A percentile compares a stretch with the other conserved stretches of the same genome.
These are phyloP conservation scores for Phyllosticta citriasiana DNA, from an alignment of 2,329 filamentous ascomycete genomes.

Conservation along the genomic window DNA sequence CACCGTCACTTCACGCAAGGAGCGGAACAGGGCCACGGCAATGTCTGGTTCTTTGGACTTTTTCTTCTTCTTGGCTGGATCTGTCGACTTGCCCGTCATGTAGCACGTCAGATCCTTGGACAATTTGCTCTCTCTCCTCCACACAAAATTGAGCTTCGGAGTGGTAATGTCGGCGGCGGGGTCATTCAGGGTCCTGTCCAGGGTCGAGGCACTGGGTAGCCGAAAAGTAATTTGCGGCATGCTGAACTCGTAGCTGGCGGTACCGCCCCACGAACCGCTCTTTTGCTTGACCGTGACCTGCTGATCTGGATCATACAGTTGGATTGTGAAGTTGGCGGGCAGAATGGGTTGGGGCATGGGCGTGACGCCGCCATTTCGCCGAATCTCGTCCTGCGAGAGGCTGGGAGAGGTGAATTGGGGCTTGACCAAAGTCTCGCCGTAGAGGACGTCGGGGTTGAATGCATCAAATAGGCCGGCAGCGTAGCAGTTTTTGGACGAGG, in stretches of 20 bases:
- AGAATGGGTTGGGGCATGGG: slow-evolving; percentile 61
- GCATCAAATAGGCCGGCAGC: slow-evolving; percentile 78
- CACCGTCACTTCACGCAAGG: slow-evolving; percentile 66
- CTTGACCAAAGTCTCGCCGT: slow-evolving; percentile 72
- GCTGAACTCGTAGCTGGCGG: slow-evolving; percentile 82
- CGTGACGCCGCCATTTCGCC: slow-evolving; percentile 54
- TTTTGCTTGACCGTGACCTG: slow-evolving; percentile 61
- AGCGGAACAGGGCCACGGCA: slow-evolving; percentile 76
- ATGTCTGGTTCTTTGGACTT: slow-evolving; percentile 84
- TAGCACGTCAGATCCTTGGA: slow-evolving; percentile 84
- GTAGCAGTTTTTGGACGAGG: slow-evolving; percentile 70
- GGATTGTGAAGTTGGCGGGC: slow-evolving; percentile 69
- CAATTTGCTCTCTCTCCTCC: slow-evolving; percentile 79
- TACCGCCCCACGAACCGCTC: slow-evolving; percentile 68
- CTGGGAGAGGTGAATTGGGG: slow-evolving; percentile 80
- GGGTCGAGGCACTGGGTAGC: slow-evolving; percentile 62
- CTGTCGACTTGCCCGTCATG: slow-evolving; percentile 66
- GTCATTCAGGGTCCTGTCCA: slow-evolving; percentile 64
- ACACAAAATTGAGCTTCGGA: slow-evolving; percentile 74
- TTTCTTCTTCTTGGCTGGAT: slow-evolving; percentile 56
- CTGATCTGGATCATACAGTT: slow-evolving; percentile 92
- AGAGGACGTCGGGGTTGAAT: slow-evolving; percentile 69
- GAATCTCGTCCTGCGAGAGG: slow-evolving; percentile 70
- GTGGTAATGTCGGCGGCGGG: slow-evolving; percentile 42
- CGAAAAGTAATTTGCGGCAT: slow-evolving; percentile 80